Base-by-base conservation (phyloP, 2,329 filamentous ascomycete genomes). In the Aspergillus cejpii region DNA sequence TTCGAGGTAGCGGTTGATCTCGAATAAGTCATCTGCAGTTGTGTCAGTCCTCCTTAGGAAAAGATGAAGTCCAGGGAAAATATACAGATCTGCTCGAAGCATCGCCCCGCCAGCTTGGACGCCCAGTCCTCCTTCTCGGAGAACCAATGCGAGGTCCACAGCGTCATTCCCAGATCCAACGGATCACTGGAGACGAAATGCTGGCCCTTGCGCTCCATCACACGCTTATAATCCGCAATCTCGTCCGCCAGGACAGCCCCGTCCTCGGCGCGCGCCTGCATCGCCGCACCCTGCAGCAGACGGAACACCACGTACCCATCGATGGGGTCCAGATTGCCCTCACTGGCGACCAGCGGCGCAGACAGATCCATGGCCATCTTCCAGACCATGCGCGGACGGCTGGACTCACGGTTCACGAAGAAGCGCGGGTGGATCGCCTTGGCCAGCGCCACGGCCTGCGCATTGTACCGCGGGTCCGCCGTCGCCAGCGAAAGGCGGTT, bases 141-240 rank as follows among this genome's bases (percentile, higher is more conserved):
- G 46, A 72, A 70, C 61, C 78, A 76, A 48, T 79, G 76, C 17
- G 68, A 67, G 36, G 73, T 73, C 77, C 78, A 81, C 20, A 81
- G 55, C 1, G 75, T 74, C 78, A 81, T 80, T 0, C 78, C 78
- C 34, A 81, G 56, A 53, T 81, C 78, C n/a, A 80, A 58, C 14
- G 72, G 62, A 57, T 80, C 78, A 3, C 56, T 59, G 21, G 74
- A 76, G 2, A 72, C 65, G 33, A 65, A 68, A 39, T 74, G 57
- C 14, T 66, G 58, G 1, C 71, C 71, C 40, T 72, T 71, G 0
- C 65, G 58, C 19, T 60, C 57, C 67, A 79, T 74, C 2, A 79
- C 66, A 8, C 62, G 63, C 39, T 66, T 60, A 50, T 80, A 80
- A 39, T 79, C 74, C 0, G 54, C 62, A n/a, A 79, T 77, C 52